Percentiles rank a stretch among this genome's conserved stretches.
Conservation (phyloP, 768 basidiomycete genomes). For the Leccinum rimulosum region DNA sequence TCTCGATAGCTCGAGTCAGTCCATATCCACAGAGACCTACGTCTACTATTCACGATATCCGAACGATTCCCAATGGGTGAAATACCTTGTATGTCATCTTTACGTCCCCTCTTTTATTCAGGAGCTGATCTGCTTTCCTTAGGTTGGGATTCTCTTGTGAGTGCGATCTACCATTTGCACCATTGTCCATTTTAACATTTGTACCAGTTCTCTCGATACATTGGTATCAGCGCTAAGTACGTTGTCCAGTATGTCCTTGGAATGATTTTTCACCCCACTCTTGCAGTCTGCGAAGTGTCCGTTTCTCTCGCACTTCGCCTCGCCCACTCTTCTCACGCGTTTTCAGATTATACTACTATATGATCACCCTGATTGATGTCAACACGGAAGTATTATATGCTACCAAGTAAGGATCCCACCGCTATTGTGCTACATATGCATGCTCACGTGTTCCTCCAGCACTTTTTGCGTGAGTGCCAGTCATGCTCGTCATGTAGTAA, state of each 20-base stretch:
- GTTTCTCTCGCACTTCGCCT: not conserved
- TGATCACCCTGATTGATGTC: slow-evolving; percentile 26
- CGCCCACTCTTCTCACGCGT: slow-evolving; percentile 6
- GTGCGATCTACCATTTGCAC: not conserved
- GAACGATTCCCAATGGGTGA: slow-evolving; percentile 16
- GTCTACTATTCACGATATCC: slow-evolving; percentile 31
- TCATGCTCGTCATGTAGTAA: not conserved
- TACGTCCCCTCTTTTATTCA: not conserved
- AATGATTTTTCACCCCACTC: not conserved
- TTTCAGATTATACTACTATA: slow-evolving; percentile 29
- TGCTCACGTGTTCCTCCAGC: slow-evolving; percentile 14
- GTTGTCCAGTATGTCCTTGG: not conserved
- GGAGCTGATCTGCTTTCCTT: not conserved
- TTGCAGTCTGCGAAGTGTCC: slow-evolving; percentile 29
- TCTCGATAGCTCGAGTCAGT: not conserved
- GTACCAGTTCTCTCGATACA: slow-evolving; percentile 23
- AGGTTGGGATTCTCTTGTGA: slow-evolving; percentile 26
- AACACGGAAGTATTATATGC: slow-evolving; percentile 24
- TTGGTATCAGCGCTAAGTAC: slow-evolving; percentile 24
- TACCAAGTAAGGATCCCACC: slow-evolving; percentile 20
- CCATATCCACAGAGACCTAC: slow-evolving; percentile 21
- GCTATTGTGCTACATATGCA: too few species aligned
- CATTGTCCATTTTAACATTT: not conserved
- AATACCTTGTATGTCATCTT: slow-evolving; percentile 17
- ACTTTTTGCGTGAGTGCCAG: slow-evolving; percentile 31